These are phyloP conservation scores for Phytophthora hibernalis DNA, from an alignment of 352 stramenopile species.

Conservation along the genomic window DNA sequence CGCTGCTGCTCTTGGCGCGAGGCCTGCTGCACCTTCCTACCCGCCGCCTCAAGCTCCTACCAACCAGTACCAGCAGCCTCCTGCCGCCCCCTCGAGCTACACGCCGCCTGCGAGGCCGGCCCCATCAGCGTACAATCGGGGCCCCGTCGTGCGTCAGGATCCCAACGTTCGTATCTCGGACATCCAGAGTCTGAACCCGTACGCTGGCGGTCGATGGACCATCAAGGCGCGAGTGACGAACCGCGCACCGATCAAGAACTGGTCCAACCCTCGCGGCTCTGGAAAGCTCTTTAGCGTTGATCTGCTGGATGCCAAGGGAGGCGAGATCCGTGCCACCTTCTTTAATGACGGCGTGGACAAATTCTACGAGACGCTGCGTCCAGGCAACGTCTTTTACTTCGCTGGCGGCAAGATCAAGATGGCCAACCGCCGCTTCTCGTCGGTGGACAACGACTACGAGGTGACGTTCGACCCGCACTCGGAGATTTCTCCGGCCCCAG, in stretches of 20 bases:
- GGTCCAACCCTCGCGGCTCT: conserved; percentile 96
- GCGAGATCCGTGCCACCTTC: conserved; percentile 98
- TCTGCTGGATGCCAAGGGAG: conserved; percentile 94
- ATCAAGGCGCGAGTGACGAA: conserved; percentile 96
- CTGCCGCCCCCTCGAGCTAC: conserved; percentile 37
- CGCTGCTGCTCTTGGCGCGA: conserved; percentile 38
- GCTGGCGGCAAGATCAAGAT: conserved; percentile 96
- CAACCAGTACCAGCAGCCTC: conserved; percentile 41
- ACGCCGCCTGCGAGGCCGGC: conserved; percentile 36
- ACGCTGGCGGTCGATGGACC: conserved; percentile 93
- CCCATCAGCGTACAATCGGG: conserved; percentile 67
- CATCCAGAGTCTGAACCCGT: conserved; percentile 95
- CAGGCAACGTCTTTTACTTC: conserved; percentile 95
- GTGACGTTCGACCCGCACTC: conserved; percentile 97
- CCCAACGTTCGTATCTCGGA: conserved; percentile 83
- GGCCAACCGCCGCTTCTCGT: conserved; percentile 98
- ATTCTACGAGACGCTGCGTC: conserved; percentile 93
- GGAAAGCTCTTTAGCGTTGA: conserved; percentile 97
- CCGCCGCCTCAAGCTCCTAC: conserved; percentile 37
- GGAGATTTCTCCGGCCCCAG: conserved; percentile 92
- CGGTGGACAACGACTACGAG: conserved; percentile 97
- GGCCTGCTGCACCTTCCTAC: conserved; percentile 41
- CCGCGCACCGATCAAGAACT: conserved; percentile 95
- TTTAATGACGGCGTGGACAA: conserved; percentile 99
- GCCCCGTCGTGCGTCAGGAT: conserved; percentile 82